Base-by-base conservation (phyloP, 352 stramenopile species). In the Phytophthora quininea region DNA sequence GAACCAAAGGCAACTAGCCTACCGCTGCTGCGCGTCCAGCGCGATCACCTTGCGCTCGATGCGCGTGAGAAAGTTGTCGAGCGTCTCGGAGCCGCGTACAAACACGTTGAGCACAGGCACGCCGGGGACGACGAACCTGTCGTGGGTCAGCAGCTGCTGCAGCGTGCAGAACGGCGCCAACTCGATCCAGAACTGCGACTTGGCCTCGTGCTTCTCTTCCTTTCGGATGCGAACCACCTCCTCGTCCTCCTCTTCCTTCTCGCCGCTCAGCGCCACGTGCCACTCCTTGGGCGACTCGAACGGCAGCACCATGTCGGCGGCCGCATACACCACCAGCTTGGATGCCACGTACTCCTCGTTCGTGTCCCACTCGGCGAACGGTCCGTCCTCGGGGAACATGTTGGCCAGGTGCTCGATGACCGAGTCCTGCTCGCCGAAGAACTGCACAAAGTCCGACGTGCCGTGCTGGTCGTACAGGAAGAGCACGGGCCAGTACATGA, bases 331-430 rank as follows among this genome's bases (percentile, higher is more conserved):
- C 19, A 89, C 82, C 32, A 96, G 69, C 24, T 86, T 79, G 31
- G 86, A 95, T 19, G 87, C 89, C 50, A 89, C 77, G 62, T 93
- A 96, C 65, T 89, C 73, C 11, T 88, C 60, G 3, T 82, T 72
- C 11, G 56, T 68, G 70, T 96, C 89, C 89, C 89, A 96, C 24
- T 95, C 74, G 45, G 84, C 89, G 64, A 86, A 93, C 50, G 89
- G 86, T 0, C 89, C 89, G 46, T 94, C 86, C 54, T 96, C 89
- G 0, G 89, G 89, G 71, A 96, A 96, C 87, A 95, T 95, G 70
- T 95, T 95, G 62, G 87, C 89, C 56, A 96, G 62, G 71, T 96
- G 89, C 63, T 95, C 87, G 47, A 95, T 90, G 43, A 95, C 74
- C 37, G 76, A 60, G 66, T 96, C 89, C 37, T 92, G 73, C 65